Evolutionary conservation across 2,329 filamentous ascomycete species (phyloP), one percentile per base, ranked within the genome.

Genomic region (Didymella lethalis): DNA sequence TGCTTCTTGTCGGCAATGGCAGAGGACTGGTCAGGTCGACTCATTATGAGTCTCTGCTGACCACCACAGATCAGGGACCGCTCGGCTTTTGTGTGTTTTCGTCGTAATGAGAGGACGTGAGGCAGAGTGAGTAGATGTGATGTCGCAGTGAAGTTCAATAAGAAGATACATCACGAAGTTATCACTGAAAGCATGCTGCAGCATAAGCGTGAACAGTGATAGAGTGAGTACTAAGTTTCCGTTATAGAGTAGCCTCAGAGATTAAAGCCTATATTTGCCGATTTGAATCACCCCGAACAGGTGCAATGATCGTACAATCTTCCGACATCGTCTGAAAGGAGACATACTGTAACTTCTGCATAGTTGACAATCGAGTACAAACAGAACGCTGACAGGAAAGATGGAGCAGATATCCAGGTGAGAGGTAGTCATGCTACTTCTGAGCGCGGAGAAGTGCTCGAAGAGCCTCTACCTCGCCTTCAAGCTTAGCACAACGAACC

Each of bases 381-480:
- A 56, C 23, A 36, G 16, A 40, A 54, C 14, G 64, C 70, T 73
- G 43, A 67, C 62, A 11, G 12, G 16, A n/a, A 45, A 44, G 31
- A 55, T 4, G 18, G n/a, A 44, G 41, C 6, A n/a, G 11, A 28
- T 2, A 14, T 11, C 20, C 20, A 25, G 18, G 11, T 8, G 7
- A 11, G 11, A 25, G 4, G 20, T 4, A 7, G 20, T 41, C 63
- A 50, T 47, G 14, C 43, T 67, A 75, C 52, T 70, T 72, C 53
- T 71, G 66, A 18, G 71, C 78, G 81, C 85, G 75, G 81, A 78
- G 65, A 20, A 78, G 63, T 61, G 82, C 83, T 66, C 84, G 81
- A 57, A 91, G 76, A 11, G 87, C 84, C 57, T 86, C 83, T 1
- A 85, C 82, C 77, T 91, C 88, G 3, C 87, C 87, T 74, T 91